Evolutionary conservation across 176 grass and related monocot species (phyloP).

Genomic region (Musa acuminata): DNA sequence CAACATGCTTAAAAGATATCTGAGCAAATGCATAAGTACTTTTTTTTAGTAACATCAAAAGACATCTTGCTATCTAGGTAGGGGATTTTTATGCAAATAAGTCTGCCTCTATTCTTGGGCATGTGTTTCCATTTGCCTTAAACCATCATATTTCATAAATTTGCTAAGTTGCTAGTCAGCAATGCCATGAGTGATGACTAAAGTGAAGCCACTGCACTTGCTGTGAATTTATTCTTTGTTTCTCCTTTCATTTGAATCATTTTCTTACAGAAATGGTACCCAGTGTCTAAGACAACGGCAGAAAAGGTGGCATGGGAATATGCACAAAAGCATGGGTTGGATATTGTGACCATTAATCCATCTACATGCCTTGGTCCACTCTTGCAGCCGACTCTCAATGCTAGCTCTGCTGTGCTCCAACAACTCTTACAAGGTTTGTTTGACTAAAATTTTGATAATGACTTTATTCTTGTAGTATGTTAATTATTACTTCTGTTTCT

Average conservation of each 20-base stretch:
- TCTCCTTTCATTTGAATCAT: neutral
- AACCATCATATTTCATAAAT: too few species aligned
- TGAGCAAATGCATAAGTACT: too few species aligned
- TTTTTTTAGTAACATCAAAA: too few species aligned
- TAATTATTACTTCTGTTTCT: neutral
- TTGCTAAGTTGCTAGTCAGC: neutral
- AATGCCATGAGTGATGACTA: neutral
- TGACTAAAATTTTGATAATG: neutral
- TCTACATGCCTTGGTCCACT: conserved; percentile 21
- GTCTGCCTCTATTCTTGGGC: too few species aligned
- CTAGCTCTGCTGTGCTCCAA: conserved; percentile 20
- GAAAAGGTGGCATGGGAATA: conserved; percentile 22
- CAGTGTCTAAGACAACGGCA: conserved; percentile 15
- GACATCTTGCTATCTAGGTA: too few species aligned
- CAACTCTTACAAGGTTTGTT: conserved; percentile 14
- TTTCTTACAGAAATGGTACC: conserved; percentile 19
- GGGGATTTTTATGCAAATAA: too few species aligned
- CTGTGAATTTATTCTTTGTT: neutral
- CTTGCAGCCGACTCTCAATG: conserved; percentile 17
- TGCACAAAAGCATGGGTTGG: conserved; percentile 13
- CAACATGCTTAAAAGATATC: too few species aligned
- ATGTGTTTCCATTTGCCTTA: too few species aligned
- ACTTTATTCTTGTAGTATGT: neutral
- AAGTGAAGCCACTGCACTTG: neutral
- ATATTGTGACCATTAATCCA: conserved; percentile 18